phyloP scores from a whole-genome alignment of 75 land plant species.

The Picea glauca region DNA sequence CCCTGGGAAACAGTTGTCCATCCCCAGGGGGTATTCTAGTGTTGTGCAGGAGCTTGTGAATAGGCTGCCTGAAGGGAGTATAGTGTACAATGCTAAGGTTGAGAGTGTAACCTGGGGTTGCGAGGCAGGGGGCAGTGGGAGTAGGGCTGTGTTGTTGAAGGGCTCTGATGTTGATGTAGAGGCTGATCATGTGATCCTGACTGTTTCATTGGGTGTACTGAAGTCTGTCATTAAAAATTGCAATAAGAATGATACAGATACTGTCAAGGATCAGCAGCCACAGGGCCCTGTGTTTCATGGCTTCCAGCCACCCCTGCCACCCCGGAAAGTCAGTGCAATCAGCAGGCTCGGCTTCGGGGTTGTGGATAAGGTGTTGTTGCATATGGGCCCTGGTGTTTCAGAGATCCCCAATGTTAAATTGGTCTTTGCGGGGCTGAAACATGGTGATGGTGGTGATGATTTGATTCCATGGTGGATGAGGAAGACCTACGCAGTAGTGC shows the following conservation, averaged over 20 bases:
- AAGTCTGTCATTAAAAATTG: constrained; percentile 10
- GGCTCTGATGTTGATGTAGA: constrained; percentile 7
- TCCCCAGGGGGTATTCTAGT: constrained; percentile 23
- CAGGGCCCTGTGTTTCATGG: not conserved
- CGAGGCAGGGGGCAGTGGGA: not conserved
- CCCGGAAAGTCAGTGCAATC: constrained; percentile 21
- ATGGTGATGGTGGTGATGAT: not conserved
- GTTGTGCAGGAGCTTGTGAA: constrained; percentile 25
- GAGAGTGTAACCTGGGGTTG: constrained; percentile 16
- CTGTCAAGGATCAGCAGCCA: not conserved
- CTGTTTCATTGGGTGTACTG: constrained; percentile 32
- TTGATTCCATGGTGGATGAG: constrained; percentile 27
- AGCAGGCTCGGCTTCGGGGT: constrained; percentile 34
- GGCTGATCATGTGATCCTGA: constrained; percentile 35
- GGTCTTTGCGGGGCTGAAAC: constrained; percentile 2
- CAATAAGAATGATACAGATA: constrained; percentile 8
- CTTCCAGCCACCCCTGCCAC: constrained; percentile 28
- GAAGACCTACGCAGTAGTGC: constrained; percentile 19
- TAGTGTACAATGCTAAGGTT: constrained; percentile 23
- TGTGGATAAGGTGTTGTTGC: constrained; percentile 28
- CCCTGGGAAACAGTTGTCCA: constrained; percentile 26
- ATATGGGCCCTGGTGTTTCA: constrained; percentile 7
- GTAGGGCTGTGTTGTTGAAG: not conserved
- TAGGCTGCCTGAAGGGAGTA: constrained; percentile 16
- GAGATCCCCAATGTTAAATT: constrained; percentile 13